Evolutionary conservation across 805 yeast species (phyloP), one percentile per base, ranked within the genome.

Genomic region (Debaryomyces maramus): DNA sequence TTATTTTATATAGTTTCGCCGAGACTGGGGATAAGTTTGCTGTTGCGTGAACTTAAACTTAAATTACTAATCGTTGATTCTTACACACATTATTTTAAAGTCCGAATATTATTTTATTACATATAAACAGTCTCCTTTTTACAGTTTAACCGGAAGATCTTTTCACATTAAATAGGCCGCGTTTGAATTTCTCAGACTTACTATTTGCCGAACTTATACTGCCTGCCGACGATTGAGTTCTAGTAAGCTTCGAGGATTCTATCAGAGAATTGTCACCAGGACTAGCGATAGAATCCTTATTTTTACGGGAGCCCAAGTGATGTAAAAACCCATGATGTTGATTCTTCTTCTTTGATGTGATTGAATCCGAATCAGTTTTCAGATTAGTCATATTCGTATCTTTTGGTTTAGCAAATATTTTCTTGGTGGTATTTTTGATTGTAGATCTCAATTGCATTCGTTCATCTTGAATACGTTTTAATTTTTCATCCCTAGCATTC

Each of bases 171-270:
- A 24, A 24, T 24, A 24, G 13, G 4, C 28, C 13, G 11, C 4
- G 11, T 24, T 24, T 24, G 13, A 24, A n/a, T n/a, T 24, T 5
- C 28, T 24, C 51, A 24, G 28, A n/a, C 28, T 45, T 47, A 34
- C 61, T 58, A n/a, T 39, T 37, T 2, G 41, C 37, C 1, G 61
- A 55, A 22, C 40, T 44, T 15, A 54, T 33, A 41, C 63, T 59
- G 15, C 33, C 38, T 15, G 36, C 36, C 13, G 46, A 36, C 14
- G 61, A 50, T 10, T 43, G 32, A 2, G 54, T 44, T 24, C 59
- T 31, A 6, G 34, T 34, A 6, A 45, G 32, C 23, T 36, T 41
- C 16, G 27, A 33, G 14, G 43, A 19, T 33, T 41, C 38, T 23
- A 38, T 9, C 32, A 42, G 36, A 5, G 41, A 33, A 18, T 46